Base-by-base conservation (phyloP, 2,329 filamentous ascomycete species). In the Camptophora hylomeconis region DNA sequence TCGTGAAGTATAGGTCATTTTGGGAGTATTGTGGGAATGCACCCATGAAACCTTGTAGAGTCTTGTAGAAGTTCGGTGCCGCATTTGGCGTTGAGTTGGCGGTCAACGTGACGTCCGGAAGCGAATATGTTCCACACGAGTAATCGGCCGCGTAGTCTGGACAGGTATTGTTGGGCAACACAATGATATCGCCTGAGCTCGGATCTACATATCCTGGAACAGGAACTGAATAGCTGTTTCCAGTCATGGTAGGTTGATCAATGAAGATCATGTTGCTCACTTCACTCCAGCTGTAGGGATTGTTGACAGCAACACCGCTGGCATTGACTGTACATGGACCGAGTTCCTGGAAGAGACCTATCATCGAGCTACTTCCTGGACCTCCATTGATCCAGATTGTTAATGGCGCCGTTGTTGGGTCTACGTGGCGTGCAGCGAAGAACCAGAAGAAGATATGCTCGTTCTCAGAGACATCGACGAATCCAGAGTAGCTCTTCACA, bases 231-330 rank as follows among this genome's bases (percentile, higher is more conserved):
- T 74, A 75, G 7, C 64, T 70, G 42, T 73, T 67, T 1, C 71
- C 71, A 4, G 69, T 64, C 25, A 67, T 63, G 7, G 61, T 65
- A 6, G 70, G 77, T 48, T 80, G 68, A 41, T 81, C 75, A 40
- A 81, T 69, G 50, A 76, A 80, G 10, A 81, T 65, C 28, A 52
- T 45, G 28, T 52, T 52, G 31, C 33, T 36, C 20, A 44, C 35
- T 13, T 41, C 41, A 20, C 32, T 34, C 41, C 41, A 45, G 3
- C 52, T 52, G 32, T 51, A 53, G n/a, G 52, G 42, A 22, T 58
- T 58, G 36, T 45, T 36, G 10, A 53, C 54, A 2, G 52, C 49
- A 29, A 56, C 52, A 1, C 53, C 54, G 37, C 47, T 39, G 10
- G 48, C 44, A 32, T 57, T 54, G 35, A 58, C 49, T 19, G 51